These are phyloP conservation scores for Besnoitia besnoiti DNA, from an alignment of 169 alveolate species.

Conservation along the genomic window DNA sequence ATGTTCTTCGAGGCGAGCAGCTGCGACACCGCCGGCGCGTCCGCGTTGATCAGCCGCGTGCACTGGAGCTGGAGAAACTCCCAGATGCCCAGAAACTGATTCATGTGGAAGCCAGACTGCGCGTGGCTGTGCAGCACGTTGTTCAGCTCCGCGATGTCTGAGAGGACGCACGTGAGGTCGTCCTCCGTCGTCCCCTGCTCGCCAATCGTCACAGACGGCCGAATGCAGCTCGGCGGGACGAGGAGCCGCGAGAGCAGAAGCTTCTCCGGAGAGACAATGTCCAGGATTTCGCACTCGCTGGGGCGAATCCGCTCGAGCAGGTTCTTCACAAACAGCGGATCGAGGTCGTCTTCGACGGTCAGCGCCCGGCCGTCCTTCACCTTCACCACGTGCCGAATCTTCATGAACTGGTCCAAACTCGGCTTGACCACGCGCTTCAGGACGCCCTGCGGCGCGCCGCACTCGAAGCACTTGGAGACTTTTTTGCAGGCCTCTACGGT, in stretches of 20 bases:
- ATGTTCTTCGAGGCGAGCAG: constrained; percentile 52
- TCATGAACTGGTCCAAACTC: constrained; percentile 88
- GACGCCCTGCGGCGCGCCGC: constrained; percentile 87
- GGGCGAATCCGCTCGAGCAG: constrained; percentile 90
- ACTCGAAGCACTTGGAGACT: constrained; percentile 82
- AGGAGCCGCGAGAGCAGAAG: constrained; percentile 90
- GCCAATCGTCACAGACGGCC: constrained; percentile 95
- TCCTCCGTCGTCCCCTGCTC: constrained; percentile 93
- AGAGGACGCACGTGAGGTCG: constrained; percentile 92
- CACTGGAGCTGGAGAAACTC: constrained; percentile 64
- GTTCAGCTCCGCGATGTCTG: constrained; percentile 90
- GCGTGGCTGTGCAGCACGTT: constrained; percentile 82
- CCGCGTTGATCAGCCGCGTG: constrained; percentile 63
- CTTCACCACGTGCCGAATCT: constrained; percentile 82
- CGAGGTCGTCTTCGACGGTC: constrained; percentile 72
- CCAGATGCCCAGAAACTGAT: constrained; percentile 78
- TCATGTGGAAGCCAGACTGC: constrained; percentile 86
- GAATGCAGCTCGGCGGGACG: constrained; percentile 96
- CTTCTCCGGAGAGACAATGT: constrained; percentile 92
- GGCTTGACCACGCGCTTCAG: constrained; percentile 85
- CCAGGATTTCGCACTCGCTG: constrained; percentile 90
- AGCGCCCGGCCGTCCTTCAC: constrained; percentile 75
- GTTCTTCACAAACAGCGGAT: constrained; percentile 89
- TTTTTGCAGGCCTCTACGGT: constrained; percentile 85
- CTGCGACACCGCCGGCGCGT: constrained; percentile 62